Percentiles rank a stretch among this genome's conserved stretches.
Conservation (phyloP, 2,329 filamentous ascomycete genomes). For the Didymella arachidicola region DNA sequence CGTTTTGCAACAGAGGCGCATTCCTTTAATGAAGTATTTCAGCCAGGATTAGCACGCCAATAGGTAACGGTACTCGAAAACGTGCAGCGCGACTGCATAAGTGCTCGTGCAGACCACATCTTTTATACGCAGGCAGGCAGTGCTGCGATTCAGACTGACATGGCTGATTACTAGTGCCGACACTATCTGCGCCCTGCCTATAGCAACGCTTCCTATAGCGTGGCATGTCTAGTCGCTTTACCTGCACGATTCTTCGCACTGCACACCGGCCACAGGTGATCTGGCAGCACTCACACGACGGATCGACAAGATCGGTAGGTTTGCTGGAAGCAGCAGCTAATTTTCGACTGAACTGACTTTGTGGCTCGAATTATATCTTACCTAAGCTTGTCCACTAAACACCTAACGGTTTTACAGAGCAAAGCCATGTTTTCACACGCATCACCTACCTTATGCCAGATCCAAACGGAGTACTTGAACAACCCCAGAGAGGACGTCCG, state of each 20-base stretch:
- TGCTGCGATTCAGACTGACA: constrained; percentile 6
- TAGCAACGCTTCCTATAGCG: constrained; percentile 1
- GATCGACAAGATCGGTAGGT: background rate
- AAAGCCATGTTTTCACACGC: background rate
- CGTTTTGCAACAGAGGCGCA: constrained; percentile 14
- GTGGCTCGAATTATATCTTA: background rate
- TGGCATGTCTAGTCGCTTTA: constrained; percentile 1
- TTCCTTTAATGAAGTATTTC: constrained; percentile 6
- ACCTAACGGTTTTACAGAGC: background rate
- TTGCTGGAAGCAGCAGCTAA: background rate
- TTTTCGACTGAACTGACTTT: background rate
- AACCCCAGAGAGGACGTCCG: background rate
- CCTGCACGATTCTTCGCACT: constrained; percentile 1
- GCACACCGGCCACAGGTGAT: background rate
- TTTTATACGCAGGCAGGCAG: constrained; percentile 5
- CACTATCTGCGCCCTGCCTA: constrained; percentile 2
- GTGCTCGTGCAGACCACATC: constrained; percentile 9
- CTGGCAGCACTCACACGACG: background rate
- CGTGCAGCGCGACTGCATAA: constrained; percentile 15
- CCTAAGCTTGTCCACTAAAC: background rate
- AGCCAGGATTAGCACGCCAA: constrained; percentile 1
- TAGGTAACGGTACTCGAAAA: constrained; percentile 10
- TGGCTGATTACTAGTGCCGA: constrained; percentile 4
- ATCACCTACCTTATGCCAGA: background rate
- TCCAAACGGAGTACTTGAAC: background rate